These are phyloP conservation scores for Metarhizium sp. DNA, from an alignment of 2,329 filamentous ascomycete species.

Conservation along the genomic window DNA sequence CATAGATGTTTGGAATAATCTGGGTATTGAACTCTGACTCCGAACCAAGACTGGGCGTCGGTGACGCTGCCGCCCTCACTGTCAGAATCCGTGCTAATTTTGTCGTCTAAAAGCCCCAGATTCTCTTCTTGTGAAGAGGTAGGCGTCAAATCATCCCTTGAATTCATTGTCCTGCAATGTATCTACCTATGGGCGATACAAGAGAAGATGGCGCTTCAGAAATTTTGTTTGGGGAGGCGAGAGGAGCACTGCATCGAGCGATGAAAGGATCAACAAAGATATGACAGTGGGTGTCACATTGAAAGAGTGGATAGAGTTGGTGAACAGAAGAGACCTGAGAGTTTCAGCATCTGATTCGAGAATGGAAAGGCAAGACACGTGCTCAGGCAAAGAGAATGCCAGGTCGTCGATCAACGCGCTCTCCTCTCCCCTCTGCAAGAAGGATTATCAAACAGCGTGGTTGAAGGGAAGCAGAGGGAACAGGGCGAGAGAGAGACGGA, in stretches of 20 bases:
- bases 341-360: not conserved
- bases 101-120: conserved; percentile 34
- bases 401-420: not conserved
- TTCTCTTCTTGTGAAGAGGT: conserved; percentile 34
- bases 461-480: not conserved
- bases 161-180: conserved; percentile 29
- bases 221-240: too few relatives aligned
- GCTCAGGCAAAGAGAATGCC: not conserved
- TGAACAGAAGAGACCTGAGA: not conserved
- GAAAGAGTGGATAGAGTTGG: not conserved
- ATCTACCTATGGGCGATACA: not conserved
- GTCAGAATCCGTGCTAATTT: conserved; percentile 32
- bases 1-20: conserved; percentile 10
- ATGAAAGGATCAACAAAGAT: not conserved
- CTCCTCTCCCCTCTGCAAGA: not conserved
- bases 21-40: conserved; percentile 13
- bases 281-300: not conserved
- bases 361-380: not conserved
- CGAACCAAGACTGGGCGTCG: conserved; percentile 27
- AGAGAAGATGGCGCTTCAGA: not conserved
- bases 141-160: conserved; percentile 23
- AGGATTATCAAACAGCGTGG: not conserved
- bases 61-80: conserved; percentile 28
- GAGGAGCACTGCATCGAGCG: too few relatives aligned
- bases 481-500: not conserved